Base-by-base conservation (phyloP, 306 rosid species). In the Lablab purpureus region DNA sequence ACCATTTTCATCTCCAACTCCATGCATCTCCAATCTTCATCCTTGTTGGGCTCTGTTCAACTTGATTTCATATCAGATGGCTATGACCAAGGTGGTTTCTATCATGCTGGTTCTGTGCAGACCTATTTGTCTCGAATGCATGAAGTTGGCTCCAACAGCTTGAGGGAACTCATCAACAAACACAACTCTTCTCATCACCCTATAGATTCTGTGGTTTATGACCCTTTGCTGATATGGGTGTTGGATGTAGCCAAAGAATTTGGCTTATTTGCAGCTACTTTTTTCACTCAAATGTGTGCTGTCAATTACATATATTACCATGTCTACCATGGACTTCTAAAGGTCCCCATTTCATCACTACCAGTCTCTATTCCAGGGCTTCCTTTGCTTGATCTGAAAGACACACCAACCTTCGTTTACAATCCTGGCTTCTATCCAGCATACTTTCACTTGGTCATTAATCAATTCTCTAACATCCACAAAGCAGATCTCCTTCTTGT, bases 1-100 rank as follows among this genome's bases (percentile, higher is more conserved):
- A 87, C 97, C 62, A 7, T 65, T 37, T 92, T 79, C 87, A 86
- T 87, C 76, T 52, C 79, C 80, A 90, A 84, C 22, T 74, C 87
- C 67, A 71, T 84, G 82, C 72, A 84, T 32, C 87, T 82, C n/a
- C 62, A 75, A 41, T 50, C 89, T 14, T 63, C 84, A 49, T 40
- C 84, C 68, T 58, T 79, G 4, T 76, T 73, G 0, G 32, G 8
- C 14, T 60, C 71, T 40, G 27, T 89, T 79, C 71, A 86, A 10
- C 76, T 89, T 54, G 97, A 88, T 23, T 74, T 86, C 70, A 89
- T 90, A 7, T 92, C 97, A 2, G 95, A 92, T 23, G 92, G 97
- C 8, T 89, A 32, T 63, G 95, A 92, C 37, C 62, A 85, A 1
- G 95, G 81, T 17, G 97, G 95, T 15, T 92, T 87, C 30, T 22